These are phyloP conservation scores for Cryphonectria japonica DNA, from an alignment of 2,329 filamentous ascomycete genomes.

Conservation along the genomic window DNA sequence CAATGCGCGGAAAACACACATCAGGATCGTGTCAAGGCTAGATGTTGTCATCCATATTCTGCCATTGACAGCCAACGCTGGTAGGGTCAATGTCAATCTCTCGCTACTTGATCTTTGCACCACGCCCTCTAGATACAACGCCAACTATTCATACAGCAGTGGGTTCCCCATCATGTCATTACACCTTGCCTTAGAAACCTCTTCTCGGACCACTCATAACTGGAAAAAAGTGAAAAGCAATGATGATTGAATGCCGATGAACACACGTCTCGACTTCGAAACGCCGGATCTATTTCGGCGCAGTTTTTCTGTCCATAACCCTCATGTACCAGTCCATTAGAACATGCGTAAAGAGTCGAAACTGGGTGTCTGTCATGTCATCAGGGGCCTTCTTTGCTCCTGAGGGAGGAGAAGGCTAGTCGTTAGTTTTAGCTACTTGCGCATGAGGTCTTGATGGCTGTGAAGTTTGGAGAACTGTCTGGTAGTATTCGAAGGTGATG, in stretches of 20 bases:
- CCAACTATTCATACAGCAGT: slow-evolving; percentile 48
- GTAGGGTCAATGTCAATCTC: neutral
- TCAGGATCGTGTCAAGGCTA: too few species aligned
- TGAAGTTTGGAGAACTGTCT: neutral
- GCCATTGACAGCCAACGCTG: too few species aligned
- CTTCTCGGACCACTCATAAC: slow-evolving; percentile 49
- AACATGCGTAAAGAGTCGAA: slow-evolving; percentile 39
- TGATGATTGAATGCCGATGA: slow-evolving; percentile 46
- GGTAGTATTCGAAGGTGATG: neutral
- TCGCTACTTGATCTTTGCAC: neutral
- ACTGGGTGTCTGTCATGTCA: slow-evolving; percentile 25
- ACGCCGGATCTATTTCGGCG: slow-evolving; percentile 52
- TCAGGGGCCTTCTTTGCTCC: neutral
- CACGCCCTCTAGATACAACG: slow-evolving; percentile 38
- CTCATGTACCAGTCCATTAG: slow-evolving; percentile 61
- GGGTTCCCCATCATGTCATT: slow-evolving; percentile 58
- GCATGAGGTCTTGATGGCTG: neutral
- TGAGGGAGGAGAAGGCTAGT: neutral
- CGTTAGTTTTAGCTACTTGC: neutral
- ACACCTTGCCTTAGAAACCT: slow-evolving; percentile 53
- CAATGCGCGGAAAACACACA: too few species aligned
- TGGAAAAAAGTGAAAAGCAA: slow-evolving; percentile 57
- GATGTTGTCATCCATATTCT: neutral
- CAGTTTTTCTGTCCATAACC: slow-evolving; percentile 54
- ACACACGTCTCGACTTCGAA: slow-evolving; percentile 49